Evolutionary conservation across 495 filamentous ascomycete genomes (phyloP).

Genomic region (Xylaria acuta): DNA sequence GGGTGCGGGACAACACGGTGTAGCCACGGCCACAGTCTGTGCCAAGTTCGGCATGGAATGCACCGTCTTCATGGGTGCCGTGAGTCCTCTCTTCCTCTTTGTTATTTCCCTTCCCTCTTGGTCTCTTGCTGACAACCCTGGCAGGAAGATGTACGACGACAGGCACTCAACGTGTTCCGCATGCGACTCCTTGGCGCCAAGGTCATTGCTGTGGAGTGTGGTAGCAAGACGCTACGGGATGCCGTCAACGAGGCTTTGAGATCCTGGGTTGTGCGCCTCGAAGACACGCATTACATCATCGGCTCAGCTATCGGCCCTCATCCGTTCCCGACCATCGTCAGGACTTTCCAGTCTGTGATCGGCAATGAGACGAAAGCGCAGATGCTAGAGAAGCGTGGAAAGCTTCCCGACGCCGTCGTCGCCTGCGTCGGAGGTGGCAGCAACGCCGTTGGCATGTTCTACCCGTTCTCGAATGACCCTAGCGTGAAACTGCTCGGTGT

Average conservation of each 20-base stretch:
- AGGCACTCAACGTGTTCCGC: constrained; percentile 94
- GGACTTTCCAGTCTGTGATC: constrained; percentile 94
- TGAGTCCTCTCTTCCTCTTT: constrained; percentile 33
- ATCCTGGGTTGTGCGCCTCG: constrained; percentile 83
- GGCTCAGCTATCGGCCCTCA: constrained; percentile 94
- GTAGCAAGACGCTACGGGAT: constrained; percentile 85
- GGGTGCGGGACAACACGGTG: constrained; percentile 95
- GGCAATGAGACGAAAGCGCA: constrained; percentile 92
- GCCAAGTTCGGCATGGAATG: constrained; percentile 97
- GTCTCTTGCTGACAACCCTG: constrained; percentile 26
- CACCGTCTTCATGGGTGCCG: constrained; percentile 92
- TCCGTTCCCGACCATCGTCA: constrained; percentile 94
- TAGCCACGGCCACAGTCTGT: constrained; percentile 94
- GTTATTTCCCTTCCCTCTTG: not conserved
- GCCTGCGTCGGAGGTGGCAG: constrained; percentile 94
- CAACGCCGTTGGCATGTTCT: constrained; percentile 95
- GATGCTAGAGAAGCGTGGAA: constrained; percentile 78
- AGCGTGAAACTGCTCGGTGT: constrained; percentile 90
- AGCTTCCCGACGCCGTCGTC: constrained; percentile 93
- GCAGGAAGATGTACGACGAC: constrained; percentile 84
- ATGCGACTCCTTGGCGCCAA: constrained; percentile 93
- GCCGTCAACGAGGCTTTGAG: constrained; percentile 94
- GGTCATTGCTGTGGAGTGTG: constrained; percentile 86
- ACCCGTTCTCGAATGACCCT: constrained; percentile 86
- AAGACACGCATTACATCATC: constrained; percentile 95